A percentile compares a stretch with the other conserved stretches of the same genome.
phyloP scores from a whole-genome alignment of 257 asterid species.

The Agastache rugosa region DNA sequence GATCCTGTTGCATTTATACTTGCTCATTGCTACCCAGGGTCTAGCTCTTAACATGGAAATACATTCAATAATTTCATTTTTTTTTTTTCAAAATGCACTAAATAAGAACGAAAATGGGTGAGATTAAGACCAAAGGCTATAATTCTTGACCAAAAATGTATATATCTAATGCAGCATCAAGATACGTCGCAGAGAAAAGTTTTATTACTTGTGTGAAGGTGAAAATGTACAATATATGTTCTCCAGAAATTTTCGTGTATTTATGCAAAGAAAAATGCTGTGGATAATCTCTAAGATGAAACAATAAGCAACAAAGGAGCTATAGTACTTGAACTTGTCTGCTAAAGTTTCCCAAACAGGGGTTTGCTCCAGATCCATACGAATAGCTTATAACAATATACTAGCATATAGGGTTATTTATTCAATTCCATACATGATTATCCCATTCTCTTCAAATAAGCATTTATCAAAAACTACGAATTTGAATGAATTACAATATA shows the following conservation, averaged over 20 bases:
- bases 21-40: background rate
- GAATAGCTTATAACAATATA: background rate
- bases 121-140: constrained; percentile 1
- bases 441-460: constrained; percentile 21
- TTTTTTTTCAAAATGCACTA: background rate
- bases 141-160: constrained; percentile 10
- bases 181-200: background rate
- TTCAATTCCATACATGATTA: constrained; percentile 3
- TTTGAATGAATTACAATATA: background rate
- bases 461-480: constrained; percentile 14
- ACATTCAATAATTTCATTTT: background rate
- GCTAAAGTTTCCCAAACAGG: background rate
- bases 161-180: background rate
- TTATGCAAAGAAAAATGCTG: constrained; percentile 10
- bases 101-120: background rate
- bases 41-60: background rate
- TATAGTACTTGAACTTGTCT: background rate
- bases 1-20: constrained; percentile 7
- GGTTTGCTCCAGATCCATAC: constrained; percentile 9
- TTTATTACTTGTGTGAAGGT: background rate
- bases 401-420: background rate
- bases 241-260: background rate
- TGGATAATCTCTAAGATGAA: background rate
- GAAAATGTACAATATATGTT: background rate
- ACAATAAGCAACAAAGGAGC: background rate